A percentile compares a stretch with the other conserved stretches of the same genome.
Conservation (phyloP, 768 basidiomycete species). For the Panaeolus papilionaceus region DNA sequence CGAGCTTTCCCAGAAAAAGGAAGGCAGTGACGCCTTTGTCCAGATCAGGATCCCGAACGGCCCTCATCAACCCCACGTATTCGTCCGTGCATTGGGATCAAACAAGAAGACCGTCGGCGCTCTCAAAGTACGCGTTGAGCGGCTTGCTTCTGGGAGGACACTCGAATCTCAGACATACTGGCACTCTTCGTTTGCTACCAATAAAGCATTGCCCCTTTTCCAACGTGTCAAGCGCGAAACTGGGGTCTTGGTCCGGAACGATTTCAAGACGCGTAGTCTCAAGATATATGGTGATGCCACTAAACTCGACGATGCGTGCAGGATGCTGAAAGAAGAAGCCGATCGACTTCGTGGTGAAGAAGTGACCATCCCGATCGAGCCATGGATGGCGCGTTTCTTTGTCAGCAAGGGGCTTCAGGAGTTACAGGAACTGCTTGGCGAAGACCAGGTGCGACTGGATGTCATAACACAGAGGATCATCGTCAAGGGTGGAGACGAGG, state of each 20-base stretch:
- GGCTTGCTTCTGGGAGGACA: slow-evolving; percentile 54
- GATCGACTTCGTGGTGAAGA: slow-evolving; percentile 50
- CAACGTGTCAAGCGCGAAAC: slow-evolving; percentile 29
- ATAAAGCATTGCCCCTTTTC: slow-evolving; percentile 41
- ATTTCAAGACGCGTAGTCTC: slow-evolving; percentile 51
- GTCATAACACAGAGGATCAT: slow-evolving; percentile 35
- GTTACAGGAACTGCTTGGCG: slow-evolving; percentile 59
- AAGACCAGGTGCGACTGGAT: slow-evolving; percentile 56
- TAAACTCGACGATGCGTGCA: slow-evolving; percentile 47
- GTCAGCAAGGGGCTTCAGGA: slow-evolving; percentile 54
- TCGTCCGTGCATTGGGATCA: slow-evolving; percentile 54
- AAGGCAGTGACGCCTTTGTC: slow-evolving; percentile 30
- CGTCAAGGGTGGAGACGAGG: slow-evolving; percentile 64
- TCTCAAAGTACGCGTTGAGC: slow-evolving; percentile 66
- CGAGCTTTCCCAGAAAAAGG: slow-evolving; percentile 44
- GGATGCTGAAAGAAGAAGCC: slow-evolving; percentile 53
- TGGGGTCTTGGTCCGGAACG: slow-evolving; percentile 49
- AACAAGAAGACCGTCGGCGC: slow-evolving; percentile 60
- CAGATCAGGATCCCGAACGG: slow-evolving; percentile 14
- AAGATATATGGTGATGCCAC: slow-evolving; percentile 51
- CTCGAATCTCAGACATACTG: slow-evolving; percentile 48
- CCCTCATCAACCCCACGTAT: slow-evolving; percentile 30
- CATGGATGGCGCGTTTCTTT: slow-evolving; percentile 53
- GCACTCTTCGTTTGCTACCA: slow-evolving; percentile 49
- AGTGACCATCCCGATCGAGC: slow-evolving; percentile 35